Evolutionary conservation across 305 asterid genomes (phyloP), one percentile per base, ranked within the genome.

Genomic region (Fraxinus dipetala): DNA sequence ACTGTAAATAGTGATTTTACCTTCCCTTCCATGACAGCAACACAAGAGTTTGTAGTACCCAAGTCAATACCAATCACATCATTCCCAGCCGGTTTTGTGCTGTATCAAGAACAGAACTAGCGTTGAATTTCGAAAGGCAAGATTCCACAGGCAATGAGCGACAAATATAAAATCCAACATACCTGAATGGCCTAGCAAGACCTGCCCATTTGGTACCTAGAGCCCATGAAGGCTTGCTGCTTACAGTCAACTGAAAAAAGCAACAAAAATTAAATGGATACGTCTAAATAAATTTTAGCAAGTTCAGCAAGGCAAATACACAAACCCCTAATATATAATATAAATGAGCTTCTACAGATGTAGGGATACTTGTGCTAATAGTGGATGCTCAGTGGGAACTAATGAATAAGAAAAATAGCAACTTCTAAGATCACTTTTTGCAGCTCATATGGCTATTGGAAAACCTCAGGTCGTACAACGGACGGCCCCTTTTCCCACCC

Each of bases 21-120:
- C 91, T 89, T 90, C 65, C 91, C 91, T 80, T 89, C 92, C 91
- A 86, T 87, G 24, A 88, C 83, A 6, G 93, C 31, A 56, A 86
- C 91, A 79, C 90, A 85, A 35, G 92, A 90, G 76, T 90, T 89
- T 5, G 91, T 87, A 30, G 92, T 87, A 18, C 92, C 92, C 85
- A 89, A 87, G 75, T 90, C 92, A 18, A 90, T 90, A 77, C 93
- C 93, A 31, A 87, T 89, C 28, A 87, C 89, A 16, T 77, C 80
- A 76, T 65, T 76, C 30, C 80, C 77, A 26, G 36, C 77, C 11
- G 84, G 78, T 54, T 82, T 82, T 70, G 82, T 77, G 74, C 84
- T 81, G 81, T n/a, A 72, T 74, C 5, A 72, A 1, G 40, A 34
- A 61, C 6, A 0, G 35, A 74, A 35, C 14, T 5, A n/a, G 36